Conservation (phyloP, 352 stramenopile genomes). For the Phytophthora colocasiae region DNA sequence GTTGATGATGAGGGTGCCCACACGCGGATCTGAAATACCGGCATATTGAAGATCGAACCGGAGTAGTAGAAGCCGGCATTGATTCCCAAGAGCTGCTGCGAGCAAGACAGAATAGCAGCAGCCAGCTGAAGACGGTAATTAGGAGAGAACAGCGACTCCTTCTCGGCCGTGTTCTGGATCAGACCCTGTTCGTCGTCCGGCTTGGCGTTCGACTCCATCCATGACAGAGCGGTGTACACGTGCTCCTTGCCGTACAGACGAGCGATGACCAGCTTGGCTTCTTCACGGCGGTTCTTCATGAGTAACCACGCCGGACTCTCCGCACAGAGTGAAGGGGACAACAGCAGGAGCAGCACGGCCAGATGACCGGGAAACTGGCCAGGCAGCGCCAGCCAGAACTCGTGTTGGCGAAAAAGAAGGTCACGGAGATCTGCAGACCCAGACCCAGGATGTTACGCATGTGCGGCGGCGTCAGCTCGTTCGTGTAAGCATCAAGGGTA, state of each 20-base stretch:
- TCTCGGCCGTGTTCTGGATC: conserved; percentile 18
- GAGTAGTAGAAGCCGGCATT: conserved; percentile 39
- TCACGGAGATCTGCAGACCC: conserved; percentile 33
- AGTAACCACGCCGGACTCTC: conserved; percentile 48
- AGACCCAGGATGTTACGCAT: conserved; percentile 35
- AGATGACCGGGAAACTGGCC: conserved; percentile 42
- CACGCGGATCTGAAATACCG: conserved; percentile 19
- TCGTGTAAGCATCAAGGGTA: conserved; percentile 21
- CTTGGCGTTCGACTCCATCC: conserved; percentile 29
- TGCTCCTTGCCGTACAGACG: conserved; percentile 35
- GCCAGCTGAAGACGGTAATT: conserved; percentile 45
- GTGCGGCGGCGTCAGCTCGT: conserved; percentile 19
- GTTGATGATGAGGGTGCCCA: conserved; percentile 25
- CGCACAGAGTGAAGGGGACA: conserved; percentile 46
- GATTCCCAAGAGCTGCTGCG: conserved; percentile 63
- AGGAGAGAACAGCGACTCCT: conserved; percentile 30
- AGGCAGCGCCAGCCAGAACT: conserved; percentile 20
- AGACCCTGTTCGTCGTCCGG: conserved; percentile 24
- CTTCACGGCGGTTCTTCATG: not conserved
- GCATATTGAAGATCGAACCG: conserved; percentile 18
- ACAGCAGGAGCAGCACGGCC: conserved; percentile 42
- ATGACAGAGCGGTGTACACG: conserved; percentile 33
- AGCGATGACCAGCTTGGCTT: conserved; percentile 25
- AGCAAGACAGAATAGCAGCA: conserved; percentile 40
- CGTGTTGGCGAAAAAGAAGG: conserved; percentile 28